Evolutionary conservation across 192 early-diverging fungal genomes (phyloP).

Genomic region (Spinellus fusiger): DNA sequence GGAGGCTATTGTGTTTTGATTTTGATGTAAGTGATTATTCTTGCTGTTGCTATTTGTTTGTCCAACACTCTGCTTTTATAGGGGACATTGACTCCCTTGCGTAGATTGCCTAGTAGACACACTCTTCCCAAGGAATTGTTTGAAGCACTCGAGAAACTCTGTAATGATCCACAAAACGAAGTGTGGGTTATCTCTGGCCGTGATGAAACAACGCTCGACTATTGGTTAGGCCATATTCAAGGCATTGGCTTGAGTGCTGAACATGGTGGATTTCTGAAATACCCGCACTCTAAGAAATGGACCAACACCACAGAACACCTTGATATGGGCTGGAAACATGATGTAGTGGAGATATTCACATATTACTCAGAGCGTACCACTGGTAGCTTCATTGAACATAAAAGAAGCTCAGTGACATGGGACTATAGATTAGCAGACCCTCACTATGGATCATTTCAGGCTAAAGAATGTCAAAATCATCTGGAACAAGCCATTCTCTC

Average conservation of each 20-base stretch:
- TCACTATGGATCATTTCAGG: conserved; percentile 92
- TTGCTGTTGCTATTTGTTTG: neutral
- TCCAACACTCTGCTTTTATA: conserved; percentile 16
- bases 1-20: conserved; percentile 88
- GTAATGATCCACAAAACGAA: conserved; percentile 72
- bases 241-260: conserved; percentile 86
- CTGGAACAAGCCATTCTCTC: conserved; percentile 85
- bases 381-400: conserved; percentile 91
- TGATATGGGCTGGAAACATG: conserved; percentile 91
- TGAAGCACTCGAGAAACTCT: conserved; percentile 57
- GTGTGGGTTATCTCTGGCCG: conserved; percentile 92
- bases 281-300: conserved; percentile 71
- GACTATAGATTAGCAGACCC: conserved; percentile 95
- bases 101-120: conserved; percentile 75
- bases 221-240: conserved; percentile 75
- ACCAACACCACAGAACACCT: conserved; percentile 63
- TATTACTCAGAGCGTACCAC: conserved; percentile 95
- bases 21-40: conserved; percentile 63
- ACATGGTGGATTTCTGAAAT: conserved; percentile 91
- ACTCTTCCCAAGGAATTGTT: conserved; percentile 82
- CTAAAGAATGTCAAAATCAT: conserved; percentile 96
- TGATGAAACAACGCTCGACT: conserved; percentile 76
- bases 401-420: conserved; percentile 92
- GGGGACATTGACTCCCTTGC: conserved; percentile 92
- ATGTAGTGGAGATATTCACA: conserved; percentile 89